phyloP scores from a whole-genome alignment of 495 filamentous ascomycete genomes.

The Aspergillus carlsbadensis region DNA sequence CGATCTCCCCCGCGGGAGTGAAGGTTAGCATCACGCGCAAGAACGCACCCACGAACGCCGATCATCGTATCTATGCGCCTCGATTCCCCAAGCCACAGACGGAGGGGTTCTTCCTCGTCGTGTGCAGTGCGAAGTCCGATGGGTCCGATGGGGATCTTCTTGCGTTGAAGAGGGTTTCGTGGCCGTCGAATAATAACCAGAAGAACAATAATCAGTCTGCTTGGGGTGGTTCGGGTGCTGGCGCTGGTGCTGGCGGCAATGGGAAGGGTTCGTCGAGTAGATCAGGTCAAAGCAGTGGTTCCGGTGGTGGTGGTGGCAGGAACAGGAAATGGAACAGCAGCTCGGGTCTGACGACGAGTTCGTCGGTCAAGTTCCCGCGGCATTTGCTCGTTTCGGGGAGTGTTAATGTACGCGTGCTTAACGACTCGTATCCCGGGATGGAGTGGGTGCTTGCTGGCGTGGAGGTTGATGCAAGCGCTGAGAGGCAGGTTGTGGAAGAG shows the following conservation, averaged over 20 bases:
- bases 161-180: constrained; percentile 80
- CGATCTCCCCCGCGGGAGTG: constrained; percentile 59
- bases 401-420: constrained; percentile 71
- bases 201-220: constrained; percentile 21
- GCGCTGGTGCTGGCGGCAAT: too few relatives aligned
- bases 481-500: constrained; percentile 1
- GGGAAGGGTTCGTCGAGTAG: constrained; percentile 21
- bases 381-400: constrained; percentile 30
- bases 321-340: constrained; percentile 11
- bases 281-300: constrained; percentile 12
- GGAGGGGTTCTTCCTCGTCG: constrained; percentile 87
- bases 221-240: constrained; percentile 18
- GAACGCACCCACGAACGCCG: constrained; percentile 61
- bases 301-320: background rate
- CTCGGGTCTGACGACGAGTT: constrained; percentile 27
- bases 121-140: constrained; percentile 51
- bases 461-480: constrained; percentile 15
- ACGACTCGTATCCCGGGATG: constrained; percentile 86
- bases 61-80: constrained; percentile 77
- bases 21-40: constrained; percentile 62
- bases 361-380: constrained; percentile 61
- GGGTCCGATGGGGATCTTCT: constrained; percentile 68
- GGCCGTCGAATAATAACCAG: constrained; percentile 47
- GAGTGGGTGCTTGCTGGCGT: constrained; percentile 52
- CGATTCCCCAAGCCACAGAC: constrained; percentile 92